phyloP scores from a whole-genome alignment of 1,139 yeast genomes.

The Tardiomyces depauwii region DNA sequence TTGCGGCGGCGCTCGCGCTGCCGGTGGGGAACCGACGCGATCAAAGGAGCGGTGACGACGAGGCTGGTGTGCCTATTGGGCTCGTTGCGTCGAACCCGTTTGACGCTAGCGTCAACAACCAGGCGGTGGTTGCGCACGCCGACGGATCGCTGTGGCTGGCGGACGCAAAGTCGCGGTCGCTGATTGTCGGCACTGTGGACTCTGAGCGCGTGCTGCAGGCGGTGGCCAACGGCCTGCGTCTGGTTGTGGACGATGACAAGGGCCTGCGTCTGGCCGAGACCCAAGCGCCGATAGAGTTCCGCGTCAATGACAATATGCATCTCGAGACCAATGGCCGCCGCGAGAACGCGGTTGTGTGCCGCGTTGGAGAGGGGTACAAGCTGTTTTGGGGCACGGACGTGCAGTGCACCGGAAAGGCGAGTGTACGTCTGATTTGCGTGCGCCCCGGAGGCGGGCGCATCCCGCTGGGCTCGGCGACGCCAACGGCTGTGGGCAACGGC shows the following conservation, averaged over 20 bases:
- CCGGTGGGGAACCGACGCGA: background rate
- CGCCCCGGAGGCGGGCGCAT: background rate
- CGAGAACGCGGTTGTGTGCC: background rate
- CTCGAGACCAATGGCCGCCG: background rate
- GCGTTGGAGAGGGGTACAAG: background rate
- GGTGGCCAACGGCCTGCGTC: background rate
- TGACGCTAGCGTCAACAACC: background rate
- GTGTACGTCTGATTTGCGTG: background rate
- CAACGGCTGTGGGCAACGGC: too few species aligned
- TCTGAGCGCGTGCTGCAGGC: background rate
- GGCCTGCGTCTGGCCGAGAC: background rate
- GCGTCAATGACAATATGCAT: background rate
- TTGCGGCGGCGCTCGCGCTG: background rate
- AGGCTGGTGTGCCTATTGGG: background rate
- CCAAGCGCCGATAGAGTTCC: background rate
- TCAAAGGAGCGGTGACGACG: too few species aligned
- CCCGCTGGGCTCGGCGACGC: too few species aligned
- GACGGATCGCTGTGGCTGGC: background rate
- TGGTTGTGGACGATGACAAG: background rate
- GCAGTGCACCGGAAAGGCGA: background rate
- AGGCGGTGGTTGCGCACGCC: background rate
- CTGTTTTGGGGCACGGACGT: background rate
- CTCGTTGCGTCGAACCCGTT: background rate
- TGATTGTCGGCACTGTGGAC: background rate
- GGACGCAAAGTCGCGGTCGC: background rate